Evolutionary conservation across 108 stramenopile species (phyloP).

Genomic region (Bacterosira constricta): DNA sequence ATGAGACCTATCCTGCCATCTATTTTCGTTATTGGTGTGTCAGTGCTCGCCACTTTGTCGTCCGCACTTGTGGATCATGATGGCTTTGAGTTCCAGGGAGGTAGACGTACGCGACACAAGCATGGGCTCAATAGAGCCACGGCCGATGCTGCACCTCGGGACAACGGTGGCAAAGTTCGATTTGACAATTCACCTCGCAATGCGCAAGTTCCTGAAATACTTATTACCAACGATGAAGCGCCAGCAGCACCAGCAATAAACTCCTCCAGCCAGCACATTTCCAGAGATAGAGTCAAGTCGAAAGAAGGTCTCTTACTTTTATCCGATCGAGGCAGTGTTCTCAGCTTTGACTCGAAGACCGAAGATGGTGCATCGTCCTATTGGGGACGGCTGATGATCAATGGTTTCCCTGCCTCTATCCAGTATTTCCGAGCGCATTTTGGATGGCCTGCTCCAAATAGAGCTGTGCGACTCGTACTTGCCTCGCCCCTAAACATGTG

Average conservation of each 20-base stretch:
- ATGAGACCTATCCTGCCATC: too few species aligned
- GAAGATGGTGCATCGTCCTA: slow-evolving; percentile 10
- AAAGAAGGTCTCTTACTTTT: background rate
- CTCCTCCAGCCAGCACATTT: background rate
- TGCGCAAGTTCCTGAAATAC: background rate
- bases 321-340: slow-evolving; percentile 19
- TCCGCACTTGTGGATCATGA: slow-evolving; percentile 15
- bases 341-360: slow-evolving; percentile 15
- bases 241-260: slow-evolving; percentile 3
- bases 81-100: slow-evolving; percentile 22
- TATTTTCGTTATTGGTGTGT: too few species aligned
- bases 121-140: slow-evolving; percentile 23
- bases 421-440: slow-evolving; percentile 57
- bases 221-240: slow-evolving; percentile 20
- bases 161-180: background rate
- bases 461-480: slow-evolving; percentile 18
- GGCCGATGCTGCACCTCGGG: background rate
- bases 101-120: background rate
- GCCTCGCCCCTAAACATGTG: slow-evolving; percentile 48
- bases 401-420: slow-evolving; percentile 35
- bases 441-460: slow-evolving; percentile 25
- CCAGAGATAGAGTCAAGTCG: background rate
- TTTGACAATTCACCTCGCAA: background rate
- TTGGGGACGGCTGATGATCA: slow-evolving; percentile 53
- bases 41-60: too few species aligned